Conservation (phyloP, 139 green algal species). For the Tetradesmus lagerheimii region DNA sequence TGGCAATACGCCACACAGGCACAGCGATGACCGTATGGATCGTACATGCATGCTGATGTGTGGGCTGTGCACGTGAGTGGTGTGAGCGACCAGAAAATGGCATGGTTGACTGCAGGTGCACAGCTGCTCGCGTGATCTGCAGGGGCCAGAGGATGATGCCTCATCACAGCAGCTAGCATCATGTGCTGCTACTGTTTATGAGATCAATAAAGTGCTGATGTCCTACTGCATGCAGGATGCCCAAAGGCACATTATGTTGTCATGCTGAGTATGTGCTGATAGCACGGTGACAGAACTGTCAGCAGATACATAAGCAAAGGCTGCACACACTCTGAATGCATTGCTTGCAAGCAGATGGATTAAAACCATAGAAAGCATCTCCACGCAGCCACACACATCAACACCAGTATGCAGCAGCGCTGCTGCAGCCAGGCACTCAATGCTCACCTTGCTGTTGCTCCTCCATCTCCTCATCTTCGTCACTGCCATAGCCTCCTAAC, state of each 20-base stretch:
- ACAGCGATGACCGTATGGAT: no score
- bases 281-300: no score
- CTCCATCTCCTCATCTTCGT: constrained; percentile 33
- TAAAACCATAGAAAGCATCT: neutral
- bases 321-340: no score
- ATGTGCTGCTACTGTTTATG: neutral
- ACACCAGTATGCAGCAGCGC: neutral
- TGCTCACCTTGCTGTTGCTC: neutral
- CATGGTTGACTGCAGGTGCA: neutral
- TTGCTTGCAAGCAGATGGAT: neutral
- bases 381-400: neutral
- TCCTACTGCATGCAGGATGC: neutral
- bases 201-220: neutral
- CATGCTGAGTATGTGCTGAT: neutral
- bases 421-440: neutral
- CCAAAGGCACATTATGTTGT: neutral
- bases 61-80: neutral
- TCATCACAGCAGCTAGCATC: no score
- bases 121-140: neutral
- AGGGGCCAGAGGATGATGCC: no score
- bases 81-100: neutral
- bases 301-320: neutral
- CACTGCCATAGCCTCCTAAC: constrained; percentile 63
- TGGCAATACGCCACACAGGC: no score
- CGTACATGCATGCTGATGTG: no score